These are phyloP conservation scores for Acer campestre DNA, from an alignment of 345 rosid genomes.

Conservation along the genomic window DNA sequence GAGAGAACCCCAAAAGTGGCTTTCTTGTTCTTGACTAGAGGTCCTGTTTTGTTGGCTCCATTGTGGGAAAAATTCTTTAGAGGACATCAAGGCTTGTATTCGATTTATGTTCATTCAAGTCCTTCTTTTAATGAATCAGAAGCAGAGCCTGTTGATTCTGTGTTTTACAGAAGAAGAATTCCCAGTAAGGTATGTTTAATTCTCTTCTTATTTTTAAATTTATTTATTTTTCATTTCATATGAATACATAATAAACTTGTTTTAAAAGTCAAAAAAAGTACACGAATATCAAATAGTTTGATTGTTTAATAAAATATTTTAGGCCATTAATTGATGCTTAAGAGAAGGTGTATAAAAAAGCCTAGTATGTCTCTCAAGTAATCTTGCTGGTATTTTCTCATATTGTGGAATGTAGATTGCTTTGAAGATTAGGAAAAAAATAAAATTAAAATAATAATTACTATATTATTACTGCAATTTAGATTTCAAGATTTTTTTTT, in stretches of 20 bases:
- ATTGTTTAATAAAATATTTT: not conserved
- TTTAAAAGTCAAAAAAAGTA: not conserved
- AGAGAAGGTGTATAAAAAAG: not conserved
- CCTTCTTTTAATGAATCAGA: constrained; percentile 49
- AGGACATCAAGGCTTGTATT: constrained; percentile 64
- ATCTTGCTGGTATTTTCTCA: not conserved
- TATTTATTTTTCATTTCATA: not conserved
- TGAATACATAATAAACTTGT: not conserved
- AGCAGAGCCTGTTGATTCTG: constrained; percentile 46
- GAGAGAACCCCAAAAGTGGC: constrained; percentile 67
- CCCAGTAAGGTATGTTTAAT: constrained; percentile 70
- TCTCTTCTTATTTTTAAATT: not conserved
- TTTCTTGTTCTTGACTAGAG: constrained; percentile 81
- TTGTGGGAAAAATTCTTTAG: constrained; percentile 82
- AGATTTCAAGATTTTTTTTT: no score
- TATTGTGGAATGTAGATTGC: not conserved
- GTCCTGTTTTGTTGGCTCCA: constrained; percentile 69
- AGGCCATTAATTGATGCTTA: constrained; percentile 8
- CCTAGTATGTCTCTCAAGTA: constrained; percentile 8
- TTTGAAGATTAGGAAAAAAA: no score
- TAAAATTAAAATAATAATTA: no score
- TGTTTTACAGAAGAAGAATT: constrained; percentile 64
- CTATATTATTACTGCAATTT: no score
- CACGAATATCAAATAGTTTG: not conserved
- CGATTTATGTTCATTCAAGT: constrained; percentile 66